Base-by-base conservation (phyloP, 129 eudicot species). In the Flaveria sonorensis region DNA sequence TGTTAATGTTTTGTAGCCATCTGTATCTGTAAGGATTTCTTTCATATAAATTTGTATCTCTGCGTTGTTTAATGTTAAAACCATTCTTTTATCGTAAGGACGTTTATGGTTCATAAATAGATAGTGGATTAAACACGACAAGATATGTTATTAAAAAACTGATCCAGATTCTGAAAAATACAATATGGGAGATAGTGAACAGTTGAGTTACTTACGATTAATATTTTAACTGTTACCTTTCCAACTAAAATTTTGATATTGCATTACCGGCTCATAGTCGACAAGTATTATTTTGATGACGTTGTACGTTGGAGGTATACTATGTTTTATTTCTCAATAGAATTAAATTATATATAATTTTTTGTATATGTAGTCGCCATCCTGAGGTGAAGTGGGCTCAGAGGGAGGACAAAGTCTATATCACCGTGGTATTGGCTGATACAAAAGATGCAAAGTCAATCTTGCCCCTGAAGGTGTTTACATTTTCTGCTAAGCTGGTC, bases 321-420 rank as follows among this genome's bases (percentile, higher is more conserved):
- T 2, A 13, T 61, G 18, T 60, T 23, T 61, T 59, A 59, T 24
- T 63, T 63, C 19, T 30, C 68, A 63, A 6, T 63, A 5, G 5
- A 28, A 13, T 26, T 63, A 15, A 14, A 5, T 1, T 28, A 28
- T 63, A 14, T 28, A 63, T 5, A 13, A 15, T 16, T 52, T 77
- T 48, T 68, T 26, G 45, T 30, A 7, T 59, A 51, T 84, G 76
- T 50, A 93, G 97, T 85, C 96, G 92, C 50, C 92, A 91, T 83
- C 98, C 98, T 20, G 96, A 89, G 68, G 83, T 94, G 61, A 94
- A 91, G 86, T 94, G 98, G 98, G 98, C 98, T 14, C 90, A 94
- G 73, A 89, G 97, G 80, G 88, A 81, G 63, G 98, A 94, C 82
- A 87, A 84, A 77, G 84, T 94, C 6, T 94, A 64, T 62, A 75